Base-by-base conservation (phyloP, 495 filamentous ascomycete species). In the Penicillium steckii region DNA sequence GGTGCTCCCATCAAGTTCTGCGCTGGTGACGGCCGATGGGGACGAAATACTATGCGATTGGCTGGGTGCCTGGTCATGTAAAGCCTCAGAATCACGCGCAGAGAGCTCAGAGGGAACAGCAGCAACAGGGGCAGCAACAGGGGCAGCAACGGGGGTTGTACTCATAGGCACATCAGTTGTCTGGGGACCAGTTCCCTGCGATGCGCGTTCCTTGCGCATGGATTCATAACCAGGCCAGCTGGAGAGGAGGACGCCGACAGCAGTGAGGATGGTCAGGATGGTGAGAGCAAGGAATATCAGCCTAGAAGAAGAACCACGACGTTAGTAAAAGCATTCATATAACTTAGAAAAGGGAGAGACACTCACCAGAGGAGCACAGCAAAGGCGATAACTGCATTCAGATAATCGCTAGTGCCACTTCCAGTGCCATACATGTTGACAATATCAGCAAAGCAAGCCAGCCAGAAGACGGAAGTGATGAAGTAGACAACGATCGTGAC, bases 401-500 rank as follows among this genome's bases (percentile, higher is more conserved):
- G 44, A 42, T 61, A 61, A 38, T 56, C 55, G 27, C 19, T 60
- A 4, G 9, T 15, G 15, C 15, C 37, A 42, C 40, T 59, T 19
- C 19, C 33, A 17, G 3, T 15, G 2, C 54, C 58, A 18, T 33
- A 46, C 7, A 67, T 50, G 1, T 38, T 48, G 9, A 50, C 65
- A 17, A 70, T 49, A 48, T 70, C 66, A 26, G 67, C 67, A 41
- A 70, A 70, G 25, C 52, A 38, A 9, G 65, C 67, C 48, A 70
- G 44, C 67, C 67, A 70, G 33, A 70, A 70, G 15, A 68, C 61
- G 54, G 58, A 63, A 7, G 60, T 70, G 25, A 70, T 23, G 38
- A 65, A 65, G 48, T 65, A 67, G 15, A 59, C n/a, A 2, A 56
- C 44, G 17, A 60, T 43, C 17, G 65, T 53, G 3, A 8, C 30